Base-by-base conservation (phyloP, 345 rosid genomes). In the Gossypium australe region DNA sequence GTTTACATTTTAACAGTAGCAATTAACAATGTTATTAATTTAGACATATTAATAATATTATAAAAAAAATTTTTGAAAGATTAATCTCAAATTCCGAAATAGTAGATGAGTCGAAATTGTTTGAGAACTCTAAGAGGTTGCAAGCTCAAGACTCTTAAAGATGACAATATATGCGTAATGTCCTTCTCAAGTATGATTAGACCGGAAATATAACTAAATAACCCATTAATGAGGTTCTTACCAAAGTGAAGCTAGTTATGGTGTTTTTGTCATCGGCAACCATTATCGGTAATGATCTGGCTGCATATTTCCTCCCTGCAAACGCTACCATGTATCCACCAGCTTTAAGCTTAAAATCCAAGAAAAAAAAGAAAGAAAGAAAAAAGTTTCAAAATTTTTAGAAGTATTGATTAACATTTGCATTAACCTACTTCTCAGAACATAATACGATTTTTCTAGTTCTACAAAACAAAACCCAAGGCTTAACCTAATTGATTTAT, bases 241-340 rank as follows among this genome's bases (percentile, higher is more conserved):
- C 99, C 89, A 95, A 83, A 13, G 99, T 95, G 75, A 90, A 90
- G 79, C 87, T 84, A n/a, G 92, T 93, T 34, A 95, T 88, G 22
- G 85, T 90, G 86, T 84, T 87, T 47, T 76, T 80, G 72, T 43
- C 62, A 67, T 95, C 93, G 12, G 92, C 89, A 62, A 93, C 90
- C 78, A 87, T 82, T 7, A 82, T 77, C 61, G 97, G 97, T 6
- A 73, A 56, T 4, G 99, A 95, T 85, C 99, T 90, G 47, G 98
- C 99, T 53, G 99, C 98, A 45, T 95, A 93, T 78, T 90, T 90
- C 18, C 89, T 82, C 24, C 99, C 99, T 2, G 98, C 94, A 71
- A 93, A 95, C 49, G 97, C 99, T 20, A 95, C 98, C 97, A 93
- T 85, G 77, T 73, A 84, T 52, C 97, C 97, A 67, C 98, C 97